Conservation (phyloP, 2,329 filamentous ascomycete species). For the Monosporascus sp. region DNA sequence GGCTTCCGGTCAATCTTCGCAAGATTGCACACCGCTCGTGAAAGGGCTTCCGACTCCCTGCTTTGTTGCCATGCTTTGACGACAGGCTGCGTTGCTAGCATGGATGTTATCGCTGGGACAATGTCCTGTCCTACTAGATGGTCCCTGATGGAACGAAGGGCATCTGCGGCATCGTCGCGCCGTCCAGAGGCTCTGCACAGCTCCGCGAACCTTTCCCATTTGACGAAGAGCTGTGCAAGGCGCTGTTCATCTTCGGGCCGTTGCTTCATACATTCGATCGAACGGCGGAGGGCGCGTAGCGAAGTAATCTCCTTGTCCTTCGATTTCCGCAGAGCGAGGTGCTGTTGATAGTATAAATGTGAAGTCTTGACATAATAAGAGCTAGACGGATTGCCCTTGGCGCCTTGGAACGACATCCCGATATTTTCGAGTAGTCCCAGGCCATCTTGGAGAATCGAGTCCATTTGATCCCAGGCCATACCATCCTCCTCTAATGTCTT, state of each 20-base stretch:
- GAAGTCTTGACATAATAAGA: conserved; percentile 62
- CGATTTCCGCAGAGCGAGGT: conserved; percentile 44
- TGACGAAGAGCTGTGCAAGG: conserved; percentile 54
- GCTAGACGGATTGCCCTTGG: conserved; percentile 24
- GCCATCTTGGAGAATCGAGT: conserved; percentile 53
- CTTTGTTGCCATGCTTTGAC: conserved; percentile 46
- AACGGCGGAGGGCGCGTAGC: conserved; percentile 55
- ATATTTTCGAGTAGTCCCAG: conserved; percentile 48
- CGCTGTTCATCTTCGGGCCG: conserved; percentile 50
- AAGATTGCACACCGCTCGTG: conserved; percentile 53
- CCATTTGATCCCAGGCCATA: conserved; percentile 49
- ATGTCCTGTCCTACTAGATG: conserved; percentile 54
- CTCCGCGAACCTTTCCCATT: conserved; percentile 63
- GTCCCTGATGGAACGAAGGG: conserved; percentile 55
- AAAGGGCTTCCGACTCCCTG: conserved; percentile 47
- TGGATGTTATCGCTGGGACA: conserved; percentile 46
- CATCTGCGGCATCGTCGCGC: conserved; percentile 50
- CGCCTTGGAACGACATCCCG: conserved; percentile 29
- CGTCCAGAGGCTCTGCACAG: conserved; percentile 48
- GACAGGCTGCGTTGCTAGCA: conserved; percentile 45
- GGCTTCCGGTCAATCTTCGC: conserved; percentile 53
- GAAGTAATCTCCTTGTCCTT: conserved; percentile 37
- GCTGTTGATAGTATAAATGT: conserved; percentile 64
- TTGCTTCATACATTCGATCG: conserved; percentile 56
- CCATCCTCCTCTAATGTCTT: conserved; percentile 40